A percentile compares a stretch with the other conserved stretches of the same genome.
These are phyloP conservation scores for Penicillium mononematosum DNA, from an alignment of 495 filamentous ascomycete species.

Conservation along the genomic window DNA sequence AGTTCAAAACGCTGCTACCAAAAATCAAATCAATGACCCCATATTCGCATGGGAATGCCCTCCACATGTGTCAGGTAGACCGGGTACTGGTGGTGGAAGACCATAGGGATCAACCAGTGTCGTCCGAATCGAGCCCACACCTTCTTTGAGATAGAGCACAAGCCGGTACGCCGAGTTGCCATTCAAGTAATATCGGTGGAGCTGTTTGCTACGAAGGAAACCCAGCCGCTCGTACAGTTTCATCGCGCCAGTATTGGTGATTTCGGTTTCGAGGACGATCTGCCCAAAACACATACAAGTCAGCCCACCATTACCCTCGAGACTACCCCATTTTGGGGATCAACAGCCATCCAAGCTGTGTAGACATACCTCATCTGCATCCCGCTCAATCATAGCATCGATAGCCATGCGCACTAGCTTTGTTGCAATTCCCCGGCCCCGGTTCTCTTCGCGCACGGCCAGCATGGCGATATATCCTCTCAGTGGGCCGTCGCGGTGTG, in stretches of 20 bases:
- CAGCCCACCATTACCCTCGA: conserved; percentile 9
- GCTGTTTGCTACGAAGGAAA: conserved; percentile 86
- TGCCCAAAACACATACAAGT: conserved; percentile 29
- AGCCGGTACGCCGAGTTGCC: conserved; percentile 92
- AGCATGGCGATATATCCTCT: conserved; percentile 99
- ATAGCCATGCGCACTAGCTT: conserved; percentile 86
- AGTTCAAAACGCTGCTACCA: neutral
- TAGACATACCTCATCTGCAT: conserved; percentile 76
- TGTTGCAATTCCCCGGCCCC: conserved; percentile 88
- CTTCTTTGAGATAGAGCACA: conserved; percentile 75
- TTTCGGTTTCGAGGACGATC: conserved; percentile 95
- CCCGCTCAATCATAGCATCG: conserved; percentile 78
- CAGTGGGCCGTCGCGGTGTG: conserved; percentile 73
- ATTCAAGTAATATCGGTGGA: conserved; percentile 96
- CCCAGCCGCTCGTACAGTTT: conserved; percentile 91
- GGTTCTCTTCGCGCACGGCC: conserved; percentile 73
- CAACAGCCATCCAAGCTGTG: neutral
- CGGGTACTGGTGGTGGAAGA: conserved; percentile 14
- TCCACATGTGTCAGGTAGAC: neutral
- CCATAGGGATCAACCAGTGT: conserved; percentile 42
- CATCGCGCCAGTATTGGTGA: conserved; percentile 88
- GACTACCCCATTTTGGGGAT: neutral
- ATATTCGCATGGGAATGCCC: conserved; percentile 22
- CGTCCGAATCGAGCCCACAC: conserved; percentile 43
- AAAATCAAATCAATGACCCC: conserved; percentile 12